Evolutionary conservation across 257 asterid genomes (phyloP).

Genomic region (Lycium ferocissimum): DNA sequence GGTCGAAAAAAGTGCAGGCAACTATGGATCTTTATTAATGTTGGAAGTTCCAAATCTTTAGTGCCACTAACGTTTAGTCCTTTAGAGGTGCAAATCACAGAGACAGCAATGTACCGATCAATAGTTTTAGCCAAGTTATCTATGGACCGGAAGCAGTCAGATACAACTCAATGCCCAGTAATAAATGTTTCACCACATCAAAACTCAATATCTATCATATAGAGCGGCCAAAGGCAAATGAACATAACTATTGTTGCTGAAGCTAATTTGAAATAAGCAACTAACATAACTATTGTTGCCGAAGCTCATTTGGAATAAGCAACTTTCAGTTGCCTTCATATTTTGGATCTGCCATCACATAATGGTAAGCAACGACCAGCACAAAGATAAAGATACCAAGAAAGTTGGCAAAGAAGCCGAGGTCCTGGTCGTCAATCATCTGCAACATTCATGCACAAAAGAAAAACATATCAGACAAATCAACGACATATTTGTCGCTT

Average conservation of each 20-base stretch:
- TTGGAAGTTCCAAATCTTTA: not conserved
- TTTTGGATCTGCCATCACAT: conserved; percentile 91
- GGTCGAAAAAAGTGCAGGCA: not conserved
- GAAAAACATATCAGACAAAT: not conserved
- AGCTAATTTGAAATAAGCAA: conserved; percentile 29
- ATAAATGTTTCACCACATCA: conserved; percentile 38
- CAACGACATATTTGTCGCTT: not conserved
- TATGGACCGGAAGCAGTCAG: conserved; percentile 38
- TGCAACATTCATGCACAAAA: conserved; percentile 42
- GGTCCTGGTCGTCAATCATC: conserved; percentile 97
- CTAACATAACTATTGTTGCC: conserved; percentile 30
- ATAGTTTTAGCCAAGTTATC: conserved; percentile 34
- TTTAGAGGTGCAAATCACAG: not conserved
- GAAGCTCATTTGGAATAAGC: conserved; percentile 24
- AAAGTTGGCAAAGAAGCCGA: conserved; percentile 97
- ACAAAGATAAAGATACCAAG: conserved; percentile 86
- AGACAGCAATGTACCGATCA: not conserved
- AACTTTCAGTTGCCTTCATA: conserved; percentile 77
- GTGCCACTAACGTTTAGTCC: not conserved
- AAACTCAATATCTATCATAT: conserved; percentile 35
- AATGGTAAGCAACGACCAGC: conserved; percentile 90
- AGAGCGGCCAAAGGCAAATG: conserved; percentile 38
- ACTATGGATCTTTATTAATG: not conserved
- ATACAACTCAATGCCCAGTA: conserved; percentile 32
- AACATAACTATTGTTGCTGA: conserved; percentile 19